A percentile compares a stretch with the other conserved stretches of the same genome.
These are phyloP conservation scores for Cryptococcus floricola DNA, from an alignment of 1,284 basidiomycete genomes.

Conservation along the genomic window DNA sequence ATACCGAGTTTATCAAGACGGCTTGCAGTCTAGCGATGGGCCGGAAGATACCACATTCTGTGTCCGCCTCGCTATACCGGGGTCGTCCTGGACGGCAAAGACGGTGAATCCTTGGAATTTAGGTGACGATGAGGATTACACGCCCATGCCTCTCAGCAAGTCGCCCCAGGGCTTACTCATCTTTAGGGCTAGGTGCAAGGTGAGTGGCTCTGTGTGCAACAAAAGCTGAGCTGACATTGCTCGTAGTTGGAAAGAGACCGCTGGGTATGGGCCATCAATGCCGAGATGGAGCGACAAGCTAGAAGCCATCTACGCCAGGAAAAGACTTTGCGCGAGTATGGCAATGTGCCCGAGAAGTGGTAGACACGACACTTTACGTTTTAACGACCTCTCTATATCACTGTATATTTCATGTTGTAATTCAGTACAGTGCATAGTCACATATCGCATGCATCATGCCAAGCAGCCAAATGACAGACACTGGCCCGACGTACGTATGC, in stretches of 20 bases:
- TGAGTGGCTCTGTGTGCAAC: conserved; percentile 17
- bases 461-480: too few relatives aligned
- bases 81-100: conserved; percentile 24
- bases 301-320: conserved; percentile 30
- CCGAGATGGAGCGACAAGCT: conserved; percentile 45
- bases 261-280: conserved; percentile 49
- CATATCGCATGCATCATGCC: too few relatives aligned
- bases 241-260: conserved; percentile 46
- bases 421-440: too few relatives aligned
- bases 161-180: conserved; percentile 29
- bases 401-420: too few relatives aligned
- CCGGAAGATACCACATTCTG: conserved; percentile 45
- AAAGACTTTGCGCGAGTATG: conserved; percentile 29
- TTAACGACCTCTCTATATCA: too few relatives aligned
- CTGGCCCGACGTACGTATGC: too few relatives aligned
- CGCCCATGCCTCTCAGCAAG: conserved; percentile 28
- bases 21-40: conserved; percentile 41
- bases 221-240: not conserved
- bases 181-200: conserved; percentile 45
- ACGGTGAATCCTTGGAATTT: conserved; percentile 34
- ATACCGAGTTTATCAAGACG: conserved; percentile 45
- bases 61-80: conserved; percentile 22
- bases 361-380: not conserved
- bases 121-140: conserved; percentile 15
- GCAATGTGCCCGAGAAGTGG: conserved; percentile 27